phyloP scores from a whole-genome alignment of 208 protist genomes.

The Crithidia brevicula region DNA sequence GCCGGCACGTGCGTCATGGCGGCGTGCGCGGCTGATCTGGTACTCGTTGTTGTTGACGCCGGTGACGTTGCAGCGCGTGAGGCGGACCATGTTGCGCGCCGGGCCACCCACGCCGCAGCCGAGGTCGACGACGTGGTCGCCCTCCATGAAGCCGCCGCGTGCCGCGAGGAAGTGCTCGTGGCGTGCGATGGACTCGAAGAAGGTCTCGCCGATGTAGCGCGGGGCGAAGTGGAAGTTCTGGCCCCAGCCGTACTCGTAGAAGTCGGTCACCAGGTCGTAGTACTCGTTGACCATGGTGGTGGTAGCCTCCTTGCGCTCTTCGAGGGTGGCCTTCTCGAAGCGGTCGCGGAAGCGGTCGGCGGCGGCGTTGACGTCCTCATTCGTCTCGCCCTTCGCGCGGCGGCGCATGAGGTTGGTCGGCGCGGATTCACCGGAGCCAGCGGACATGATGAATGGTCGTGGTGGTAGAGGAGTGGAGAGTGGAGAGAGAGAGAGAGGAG shows the following conservation, averaged over 20 bases:
- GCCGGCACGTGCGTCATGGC: slow-evolving; percentile 66
- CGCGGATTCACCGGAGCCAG: slow-evolving; percentile 49
- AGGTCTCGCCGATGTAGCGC: slow-evolving; percentile 82
- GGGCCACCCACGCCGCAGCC: slow-evolving; percentile 98
- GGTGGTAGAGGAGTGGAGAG: not conserved
- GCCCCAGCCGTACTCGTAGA: slow-evolving; percentile 98
- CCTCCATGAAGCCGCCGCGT: slow-evolving; percentile 84
- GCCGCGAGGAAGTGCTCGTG: slow-evolving; percentile 96
- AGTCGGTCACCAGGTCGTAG: slow-evolving; percentile 97
- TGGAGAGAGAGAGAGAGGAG: not conserved
- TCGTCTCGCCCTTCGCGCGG: slow-evolving; percentile 48
- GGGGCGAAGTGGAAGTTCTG: slow-evolving; percentile 96
- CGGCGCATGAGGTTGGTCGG: slow-evolving; percentile 66
- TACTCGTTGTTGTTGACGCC: slow-evolving; percentile 98
- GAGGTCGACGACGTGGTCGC: slow-evolving; percentile 88
- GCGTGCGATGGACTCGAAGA: slow-evolving; percentile 92
- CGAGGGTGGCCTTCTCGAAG: slow-evolving; percentile 71
- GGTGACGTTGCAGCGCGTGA: slow-evolving; percentile 93
- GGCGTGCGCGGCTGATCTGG: slow-evolving; percentile 92
- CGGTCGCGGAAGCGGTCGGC: slow-evolving; percentile 84
- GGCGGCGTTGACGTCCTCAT: slow-evolving; percentile 63
- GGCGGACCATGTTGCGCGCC: slow-evolving; percentile 94
- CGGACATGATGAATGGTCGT: slow-evolving; percentile 45
- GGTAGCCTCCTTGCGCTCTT: slow-evolving; percentile 72
- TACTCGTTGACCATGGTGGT: slow-evolving; percentile 94